Conservation (phyloP, 2,329 filamentous ascomycete genomes). For the Geosmithia putterillii region DNA sequence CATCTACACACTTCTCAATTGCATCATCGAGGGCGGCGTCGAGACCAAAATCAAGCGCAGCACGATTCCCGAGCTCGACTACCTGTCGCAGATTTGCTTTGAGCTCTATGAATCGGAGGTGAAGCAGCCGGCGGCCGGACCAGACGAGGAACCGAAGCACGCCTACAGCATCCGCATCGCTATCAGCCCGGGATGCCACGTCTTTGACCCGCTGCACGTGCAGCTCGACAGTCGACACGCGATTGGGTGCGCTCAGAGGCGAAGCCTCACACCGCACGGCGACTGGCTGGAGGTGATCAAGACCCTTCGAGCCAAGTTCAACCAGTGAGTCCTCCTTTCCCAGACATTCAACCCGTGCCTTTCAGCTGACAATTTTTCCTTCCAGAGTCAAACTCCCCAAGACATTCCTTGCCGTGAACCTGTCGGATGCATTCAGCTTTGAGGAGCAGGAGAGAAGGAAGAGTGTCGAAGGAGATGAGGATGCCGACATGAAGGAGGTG, state of each 20-base stretch:
- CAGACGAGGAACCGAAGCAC: constrained; percentile 55
- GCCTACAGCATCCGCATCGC: constrained; percentile 95
- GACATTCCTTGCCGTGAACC: constrained; percentile 52
- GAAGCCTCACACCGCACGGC: constrained; percentile 79
- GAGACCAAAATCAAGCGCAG: constrained; percentile 94
- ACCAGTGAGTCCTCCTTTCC: constrained; percentile 52
- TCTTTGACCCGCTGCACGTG: constrained; percentile 90
- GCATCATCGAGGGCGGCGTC: constrained; percentile 91
- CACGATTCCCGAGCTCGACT: constrained; percentile 93
- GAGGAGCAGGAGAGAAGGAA: constrained; percentile 41
- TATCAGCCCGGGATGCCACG: constrained; percentile 90
- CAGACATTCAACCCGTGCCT: constrained; percentile 6
- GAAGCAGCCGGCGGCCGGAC: constrained; percentile 26
- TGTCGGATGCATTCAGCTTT: constrained; percentile 50
- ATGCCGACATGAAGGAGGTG: constrained; percentile 32
- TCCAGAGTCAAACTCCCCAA: constrained; percentile 52
- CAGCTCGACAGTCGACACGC: constrained; percentile 93
- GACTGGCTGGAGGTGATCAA: constrained; percentile 98
- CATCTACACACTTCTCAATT: constrained; percentile 96
- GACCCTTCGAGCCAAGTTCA: constrained; percentile 86
- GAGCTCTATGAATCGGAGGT: constrained; percentile 95
- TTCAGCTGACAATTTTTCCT: constrained; percentile 3
- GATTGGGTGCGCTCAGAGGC: constrained; percentile 84
- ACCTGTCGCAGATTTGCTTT: constrained; percentile 94
- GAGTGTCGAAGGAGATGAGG: constrained; percentile 25